Percentiles rank a stretch among this genome's conserved stretches.
Evolutionary conservation across 176 grass and related monocot species (phyloP).

Genomic region (Phyllostachys edulis): DNA sequence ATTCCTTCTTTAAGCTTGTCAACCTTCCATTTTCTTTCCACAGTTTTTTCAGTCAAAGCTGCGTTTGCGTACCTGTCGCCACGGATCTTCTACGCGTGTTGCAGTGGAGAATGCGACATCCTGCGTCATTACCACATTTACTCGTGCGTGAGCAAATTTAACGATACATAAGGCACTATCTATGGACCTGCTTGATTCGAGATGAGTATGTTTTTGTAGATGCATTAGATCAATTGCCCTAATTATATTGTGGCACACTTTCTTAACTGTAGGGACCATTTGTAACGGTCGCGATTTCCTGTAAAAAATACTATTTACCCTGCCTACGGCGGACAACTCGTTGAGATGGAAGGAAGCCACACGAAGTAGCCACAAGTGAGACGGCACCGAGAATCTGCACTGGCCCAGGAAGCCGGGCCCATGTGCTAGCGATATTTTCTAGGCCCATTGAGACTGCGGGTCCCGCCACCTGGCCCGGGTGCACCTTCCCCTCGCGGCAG

Average conservation of each 20-base stretch:
- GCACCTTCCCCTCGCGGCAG: constrained; percentile 41
- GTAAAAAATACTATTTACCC: background rate
- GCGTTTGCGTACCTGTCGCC: background rate
- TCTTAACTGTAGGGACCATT: background rate
- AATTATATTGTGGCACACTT: too few relatives aligned
- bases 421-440: constrained; percentile 12
- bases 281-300: background rate
- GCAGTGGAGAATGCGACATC: background rate
- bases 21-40: constrained; percentile 51
- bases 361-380: background rate
- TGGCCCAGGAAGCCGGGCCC: constrained; percentile 11
- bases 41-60: constrained; percentile 25
- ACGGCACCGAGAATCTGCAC: constrained; percentile 3
- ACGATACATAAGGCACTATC: too few relatives aligned
- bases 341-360: background rate
- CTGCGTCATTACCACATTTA: background rate
- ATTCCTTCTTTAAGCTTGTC: constrained; percentile 38
- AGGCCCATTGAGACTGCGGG: constrained; percentile 34
- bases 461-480: constrained; percentile 35
- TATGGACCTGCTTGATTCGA: background rate
- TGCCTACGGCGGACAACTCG: background rate
- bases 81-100: constrained; percentile 8
- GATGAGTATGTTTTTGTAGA: background rate
- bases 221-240: too few relatives aligned
- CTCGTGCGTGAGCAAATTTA: background rate